These are phyloP conservation scores for Selaginella tamariscina DNA, from an alignment of 75 land plant species.

Conservation along the genomic window DNA sequence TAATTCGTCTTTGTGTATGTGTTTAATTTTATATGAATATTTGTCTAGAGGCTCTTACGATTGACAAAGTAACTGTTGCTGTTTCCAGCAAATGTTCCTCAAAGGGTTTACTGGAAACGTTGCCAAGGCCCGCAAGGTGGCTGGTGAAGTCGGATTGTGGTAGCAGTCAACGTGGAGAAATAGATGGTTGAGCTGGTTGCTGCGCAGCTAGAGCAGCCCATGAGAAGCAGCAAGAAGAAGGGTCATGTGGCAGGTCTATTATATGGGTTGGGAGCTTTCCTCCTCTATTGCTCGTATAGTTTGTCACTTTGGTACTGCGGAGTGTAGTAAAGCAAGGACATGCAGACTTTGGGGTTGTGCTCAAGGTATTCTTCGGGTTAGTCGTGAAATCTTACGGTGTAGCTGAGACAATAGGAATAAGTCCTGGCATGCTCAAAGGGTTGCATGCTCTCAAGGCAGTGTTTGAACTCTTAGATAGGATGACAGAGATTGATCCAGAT, in stretches of 20 bases:
- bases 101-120: not conserved
- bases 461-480: conserved; percentile 6
- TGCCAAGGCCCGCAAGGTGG: conserved; percentile 19
- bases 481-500: conserved; percentile 6
- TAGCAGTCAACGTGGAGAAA: conserved; percentile 19
- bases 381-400: not conserved
- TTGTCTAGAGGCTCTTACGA: no score
- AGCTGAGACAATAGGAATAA: not conserved
- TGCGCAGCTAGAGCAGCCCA: not conserved
- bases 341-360: not conserved
- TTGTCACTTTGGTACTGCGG: not conserved
- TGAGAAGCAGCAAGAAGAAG: not conserved
- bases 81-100: not conserved
- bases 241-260: not conserved
- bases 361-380: not conserved
- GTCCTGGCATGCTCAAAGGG: not conserved
- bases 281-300: not conserved
- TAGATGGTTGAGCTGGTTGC: conserved; percentile 3
- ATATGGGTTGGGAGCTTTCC: not conserved
- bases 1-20: no score
- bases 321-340: not conserved
- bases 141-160: conserved; percentile 23
- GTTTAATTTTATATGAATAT: no score
- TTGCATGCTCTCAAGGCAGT: not conserved
- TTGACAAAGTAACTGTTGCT: no score